These are phyloP conservation scores for Sideroxylon spinosum DNA, from an alignment of 179 eudicot genomes.

Conservation along the genomic window DNA sequence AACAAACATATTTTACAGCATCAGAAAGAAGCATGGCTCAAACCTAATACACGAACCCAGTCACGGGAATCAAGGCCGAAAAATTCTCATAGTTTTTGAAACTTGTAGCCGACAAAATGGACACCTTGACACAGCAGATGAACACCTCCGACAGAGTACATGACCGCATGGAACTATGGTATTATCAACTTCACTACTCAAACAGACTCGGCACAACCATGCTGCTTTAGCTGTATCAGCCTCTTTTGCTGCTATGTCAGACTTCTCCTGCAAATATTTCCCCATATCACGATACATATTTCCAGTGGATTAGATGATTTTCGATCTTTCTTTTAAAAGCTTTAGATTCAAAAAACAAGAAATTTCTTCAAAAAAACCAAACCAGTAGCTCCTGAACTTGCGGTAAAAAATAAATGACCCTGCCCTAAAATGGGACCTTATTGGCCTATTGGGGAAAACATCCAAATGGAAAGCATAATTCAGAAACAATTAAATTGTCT, in stretches of 20 bases:
- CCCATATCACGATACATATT: neutral
- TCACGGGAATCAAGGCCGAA: conserved; percentile 52
- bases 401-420: neutral
- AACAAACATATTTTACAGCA: neutral
- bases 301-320: neutral
- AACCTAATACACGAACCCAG: neutral
- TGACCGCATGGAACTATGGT: conserved; percentile 89
- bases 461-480: neutral
- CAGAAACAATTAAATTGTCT: neutral
- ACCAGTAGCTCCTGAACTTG: neutral
- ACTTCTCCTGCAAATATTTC: conserved; percentile 55
- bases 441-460: neutral
- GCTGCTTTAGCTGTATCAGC: conserved; percentile 91
- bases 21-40: neutral
- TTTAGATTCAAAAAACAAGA: neutral
- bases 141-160: conserved; percentile 87
- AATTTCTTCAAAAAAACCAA: neutral
- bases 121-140: conserved; percentile 89
- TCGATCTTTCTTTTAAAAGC: neutral
- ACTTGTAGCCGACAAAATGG: conserved; percentile 94
- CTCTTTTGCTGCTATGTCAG: conserved; percentile 75
- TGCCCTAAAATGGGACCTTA: neutral
- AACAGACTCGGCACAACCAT: conserved; percentile 87
- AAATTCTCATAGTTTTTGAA: conserved; percentile 70
- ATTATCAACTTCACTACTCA: conserved; percentile 75